phyloP scores from a whole-genome alignment of 2,329 filamentous ascomycete genomes.

The Hymenoscyphus albidus region DNA sequence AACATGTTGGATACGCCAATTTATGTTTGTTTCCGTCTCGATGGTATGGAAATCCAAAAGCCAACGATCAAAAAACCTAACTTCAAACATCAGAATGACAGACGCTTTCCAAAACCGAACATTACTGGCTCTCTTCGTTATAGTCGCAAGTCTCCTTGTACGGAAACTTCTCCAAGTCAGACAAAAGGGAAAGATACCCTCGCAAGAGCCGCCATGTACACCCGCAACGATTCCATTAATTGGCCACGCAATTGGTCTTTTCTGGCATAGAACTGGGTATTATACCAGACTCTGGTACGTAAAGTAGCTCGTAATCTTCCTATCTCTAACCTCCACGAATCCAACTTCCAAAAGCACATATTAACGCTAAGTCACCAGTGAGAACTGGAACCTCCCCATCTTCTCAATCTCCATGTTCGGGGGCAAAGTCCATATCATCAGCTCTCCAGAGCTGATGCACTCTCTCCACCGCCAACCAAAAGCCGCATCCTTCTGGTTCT shows the following conservation, averaged over 20 bases:
- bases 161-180: not conserved
- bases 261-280: slow-evolving; percentile 2
- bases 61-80: not conserved
- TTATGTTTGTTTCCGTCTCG: not conserved
- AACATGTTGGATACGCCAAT: not conserved
- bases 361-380: not conserved
- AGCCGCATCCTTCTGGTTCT: slow-evolving; percentile 4
- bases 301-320: no score
- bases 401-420: not conserved
- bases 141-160: not conserved
- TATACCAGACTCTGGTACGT: slow-evolving; percentile 1
- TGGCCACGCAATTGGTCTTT: not conserved
- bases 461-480: not conserved
- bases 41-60: not conserved
- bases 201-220: not conserved
- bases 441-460: not conserved
- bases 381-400: slow-evolving; percentile 4
- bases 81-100: not conserved
- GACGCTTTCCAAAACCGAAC: not conserved
- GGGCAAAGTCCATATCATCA: not conserved
- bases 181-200: not conserved
- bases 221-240: not conserved
- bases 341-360: no score
- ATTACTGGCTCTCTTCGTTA: not conserved
- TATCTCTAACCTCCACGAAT: no score